A percentile compares a stretch with the other conserved stretches of the same genome.
These are phyloP conservation scores for Penicillium soppii DNA, from an alignment of 495 filamentous ascomycete species.

Conservation along the genomic window DNA sequence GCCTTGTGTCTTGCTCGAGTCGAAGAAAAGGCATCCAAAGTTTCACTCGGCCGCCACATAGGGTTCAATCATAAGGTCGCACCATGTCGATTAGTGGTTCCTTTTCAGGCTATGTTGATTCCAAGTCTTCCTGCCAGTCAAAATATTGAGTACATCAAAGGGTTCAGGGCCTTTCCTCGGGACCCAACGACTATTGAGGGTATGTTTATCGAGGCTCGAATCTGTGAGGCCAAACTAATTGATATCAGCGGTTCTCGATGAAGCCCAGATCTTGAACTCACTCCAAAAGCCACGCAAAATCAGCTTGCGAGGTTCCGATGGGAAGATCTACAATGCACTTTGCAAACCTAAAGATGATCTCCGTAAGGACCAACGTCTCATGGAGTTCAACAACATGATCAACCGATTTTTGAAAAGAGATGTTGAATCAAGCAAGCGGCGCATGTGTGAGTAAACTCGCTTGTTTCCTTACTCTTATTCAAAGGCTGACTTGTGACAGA, in stretches of 20 bases:
- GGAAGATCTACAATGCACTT: constrained; percentile 79
- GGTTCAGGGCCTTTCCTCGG: constrained; percentile 79
- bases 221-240: constrained; percentile 44
- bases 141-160: constrained; percentile 62
- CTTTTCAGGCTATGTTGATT: constrained; percentile 79
- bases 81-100: constrained; percentile 82
- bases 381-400: constrained; percentile 99
- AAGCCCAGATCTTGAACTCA: constrained; percentile 86
- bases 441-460: constrained; percentile 52
- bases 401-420: constrained; percentile 90
- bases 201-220: constrained; percentile 20
- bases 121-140: constrained; percentile 76
- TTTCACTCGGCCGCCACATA: constrained; percentile 72
- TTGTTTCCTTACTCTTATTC: background rate
- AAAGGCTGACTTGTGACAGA: constrained; percentile 47
- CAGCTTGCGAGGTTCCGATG: constrained; percentile 83
- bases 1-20: constrained; percentile 72
- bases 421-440: constrained; percentile 81
- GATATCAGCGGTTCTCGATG: constrained; percentile 64
- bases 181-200: constrained; percentile 60
- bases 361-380: constrained; percentile 92
- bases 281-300: constrained; percentile 91
- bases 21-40: constrained; percentile 65
- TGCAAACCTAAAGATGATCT: constrained; percentile 99
- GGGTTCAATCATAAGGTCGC: constrained; percentile 80